Percentiles rank a stretch among this genome's conserved stretches.
Conservation (phyloP, 1,139 yeast genomes). For the Blastobotrys serpentis region DNA sequence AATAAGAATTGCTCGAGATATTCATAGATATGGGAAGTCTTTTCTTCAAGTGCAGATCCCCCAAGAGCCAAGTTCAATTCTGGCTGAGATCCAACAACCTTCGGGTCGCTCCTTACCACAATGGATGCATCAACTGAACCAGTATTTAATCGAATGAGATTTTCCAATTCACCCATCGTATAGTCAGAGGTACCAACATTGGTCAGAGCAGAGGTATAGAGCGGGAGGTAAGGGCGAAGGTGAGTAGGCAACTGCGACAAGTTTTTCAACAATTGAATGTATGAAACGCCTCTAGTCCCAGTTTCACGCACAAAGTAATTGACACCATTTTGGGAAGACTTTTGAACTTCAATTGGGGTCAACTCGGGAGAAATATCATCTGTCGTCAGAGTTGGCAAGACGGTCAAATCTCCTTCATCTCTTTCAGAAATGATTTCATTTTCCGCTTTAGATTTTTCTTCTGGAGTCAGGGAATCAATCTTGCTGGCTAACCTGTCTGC, state of each 20-base stretch:
- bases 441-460: conserved; percentile 55
- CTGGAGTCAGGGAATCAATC: conserved; percentile 48
- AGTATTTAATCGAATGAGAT: conserved; percentile 74
- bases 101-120: conserved; percentile 43
- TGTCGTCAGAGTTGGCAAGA: conserved; percentile 73
- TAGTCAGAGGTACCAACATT: conserved; percentile 75
- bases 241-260: conserved; percentile 55
- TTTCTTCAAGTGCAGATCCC: conserved; percentile 74
- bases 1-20: conserved; percentile 66
- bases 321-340: conserved; percentile 11
- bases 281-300: conserved; percentile 37
- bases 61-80: conserved; percentile 52
- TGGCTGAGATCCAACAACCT: conserved; percentile 22
- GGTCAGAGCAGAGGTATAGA: conserved; percentile 77
- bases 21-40: conserved; percentile 57
- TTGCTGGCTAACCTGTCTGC: conserved; percentile 48
- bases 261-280: conserved; percentile 24
- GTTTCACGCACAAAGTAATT: conserved; percentile 35
- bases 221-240: conserved; percentile 66
- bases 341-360: conserved; percentile 46
- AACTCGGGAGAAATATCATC: conserved; percentile 61
- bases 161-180: conserved; percentile 78
- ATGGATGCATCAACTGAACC: conserved; percentile 76
- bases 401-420: conserved; percentile 67
- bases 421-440: conserved; percentile 63